These are phyloP conservation scores for Crucihimalaya himalaica DNA, from an alignment of 345 rosid genomes.

Conservation along the genomic window DNA sequence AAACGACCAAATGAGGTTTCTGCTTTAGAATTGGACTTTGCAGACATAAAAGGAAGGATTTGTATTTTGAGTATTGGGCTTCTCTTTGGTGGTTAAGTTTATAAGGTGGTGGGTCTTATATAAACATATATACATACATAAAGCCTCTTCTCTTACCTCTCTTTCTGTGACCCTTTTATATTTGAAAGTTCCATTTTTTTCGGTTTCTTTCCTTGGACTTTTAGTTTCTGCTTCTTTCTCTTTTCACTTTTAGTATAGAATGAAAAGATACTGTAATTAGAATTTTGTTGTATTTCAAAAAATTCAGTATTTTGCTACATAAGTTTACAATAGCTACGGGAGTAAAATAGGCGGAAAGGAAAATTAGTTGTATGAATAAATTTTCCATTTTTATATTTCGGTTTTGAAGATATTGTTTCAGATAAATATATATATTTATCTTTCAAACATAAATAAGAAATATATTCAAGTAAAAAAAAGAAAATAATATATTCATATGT, in stretches of 20 bases:
- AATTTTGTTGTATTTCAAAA: background rate
- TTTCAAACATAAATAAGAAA: no score
- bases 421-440: no score
- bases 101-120: constrained; percentile 28
- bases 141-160: constrained; percentile 15
- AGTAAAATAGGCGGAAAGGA: background rate
- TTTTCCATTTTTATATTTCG: background rate
- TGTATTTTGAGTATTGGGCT: constrained; percentile 24
- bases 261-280: constrained; percentile 8
- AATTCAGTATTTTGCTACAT: background rate
- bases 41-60: constrained; percentile 4
- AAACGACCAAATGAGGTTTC: constrained; percentile 28
- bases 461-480: no score
- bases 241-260: constrained; percentile 19
- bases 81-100: constrained; percentile 32
- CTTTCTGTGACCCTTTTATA: constrained; percentile 30
- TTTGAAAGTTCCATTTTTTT: constrained; percentile 12
- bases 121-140: constrained; percentile 3
- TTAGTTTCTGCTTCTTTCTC: background rate
- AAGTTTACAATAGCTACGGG: background rate
- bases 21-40: constrained; percentile 33
- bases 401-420: background rate
- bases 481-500: no score
- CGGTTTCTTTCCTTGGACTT: background rate
- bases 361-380: background rate